Percentiles rank a stretch among this genome's conserved stretches.
These are phyloP conservation scores for Friedmanniomyces simplex DNA, from an alignment of 495 filamentous ascomycete genomes.

Conservation along the genomic window DNA sequence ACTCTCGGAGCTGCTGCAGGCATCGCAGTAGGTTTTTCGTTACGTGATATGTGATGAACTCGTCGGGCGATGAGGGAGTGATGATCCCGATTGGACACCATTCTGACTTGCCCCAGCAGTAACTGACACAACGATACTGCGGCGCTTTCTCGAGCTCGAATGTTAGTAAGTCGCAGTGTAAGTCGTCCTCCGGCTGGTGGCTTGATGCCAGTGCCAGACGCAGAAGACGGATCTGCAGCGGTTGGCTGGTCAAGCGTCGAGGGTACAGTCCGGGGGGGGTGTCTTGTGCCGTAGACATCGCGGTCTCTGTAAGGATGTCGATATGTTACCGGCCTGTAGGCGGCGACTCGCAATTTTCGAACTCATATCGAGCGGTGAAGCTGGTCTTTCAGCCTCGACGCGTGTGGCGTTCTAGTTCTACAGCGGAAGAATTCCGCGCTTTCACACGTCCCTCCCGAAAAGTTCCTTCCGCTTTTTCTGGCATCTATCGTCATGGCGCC, in stretches of 20 bases:
- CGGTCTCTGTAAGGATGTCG: neutral
- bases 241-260: neutral
- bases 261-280: neutral
- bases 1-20: neutral
- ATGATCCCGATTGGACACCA: neutral
- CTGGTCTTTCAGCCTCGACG: no score
- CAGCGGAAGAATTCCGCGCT: neutral
- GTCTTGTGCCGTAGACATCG: neutral
- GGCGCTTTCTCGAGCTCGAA: no score
- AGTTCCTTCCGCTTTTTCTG: neutral
- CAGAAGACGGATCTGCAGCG: neutral
- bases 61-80: neutral
- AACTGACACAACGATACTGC: neutral
- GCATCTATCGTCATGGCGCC: conserved; percentile 4
- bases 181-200: neutral
- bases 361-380: no score
- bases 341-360: neutral
- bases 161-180: no score
- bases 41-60: neutral
- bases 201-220: neutral
- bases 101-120: neutral
- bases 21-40: neutral
- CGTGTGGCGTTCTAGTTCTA: neutral
- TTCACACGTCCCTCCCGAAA: neutral
- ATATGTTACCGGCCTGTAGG: neutral